Evolutionary conservation across 2,329 filamentous ascomycete genomes (phyloP), one percentile per base, ranked within the genome.

Genomic region (Cyanodermella asteris): DNA sequence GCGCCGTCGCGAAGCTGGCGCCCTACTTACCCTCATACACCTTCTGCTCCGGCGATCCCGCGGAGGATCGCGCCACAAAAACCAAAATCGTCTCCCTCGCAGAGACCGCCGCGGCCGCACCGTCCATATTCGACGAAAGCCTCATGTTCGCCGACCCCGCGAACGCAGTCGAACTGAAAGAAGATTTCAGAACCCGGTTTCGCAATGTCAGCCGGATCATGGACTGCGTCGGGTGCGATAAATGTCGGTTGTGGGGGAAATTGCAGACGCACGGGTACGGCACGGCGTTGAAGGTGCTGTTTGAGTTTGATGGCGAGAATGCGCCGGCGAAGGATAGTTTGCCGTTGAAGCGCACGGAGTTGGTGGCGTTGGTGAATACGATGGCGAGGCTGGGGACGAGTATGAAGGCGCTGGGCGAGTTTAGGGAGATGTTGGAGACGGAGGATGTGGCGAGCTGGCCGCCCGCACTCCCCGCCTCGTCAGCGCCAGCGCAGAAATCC

Each of bases 161-260:
- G 16, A 56, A 62, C 17, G 30, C 29, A 18, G 64, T 75, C 3
- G 77, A 66, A 3, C 55, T 97, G 29, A 97, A 94, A 48, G 84
- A 94, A 44, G 87, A 97, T 43, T 97, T 97, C 59, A 74, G 80
- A 38, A 87, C 90, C 48, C 76, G 87, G 10, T 97, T 97, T 61
- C 71, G 87, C 44, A 97, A 97, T 44, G 77, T 97, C 32, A 91
- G 77, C 46, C 71, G 87, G 20, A 62, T 94, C 35, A 97, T 97
- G 87, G 87, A 97, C 49, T 97, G 87, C 38, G 84, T 94, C 12
- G 87, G 87, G 22, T 97, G 87, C 49, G 87, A 97, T 54, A 97
- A 97, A 55, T 97, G 87, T 51, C 71, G 87, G 6, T 68, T 97
- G 3, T 97, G 87, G 87, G 87, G 87, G 24, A 97, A 97, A 52